Conservation (phyloP, 257 asterid species). For the Perilla frutescens region DNA sequence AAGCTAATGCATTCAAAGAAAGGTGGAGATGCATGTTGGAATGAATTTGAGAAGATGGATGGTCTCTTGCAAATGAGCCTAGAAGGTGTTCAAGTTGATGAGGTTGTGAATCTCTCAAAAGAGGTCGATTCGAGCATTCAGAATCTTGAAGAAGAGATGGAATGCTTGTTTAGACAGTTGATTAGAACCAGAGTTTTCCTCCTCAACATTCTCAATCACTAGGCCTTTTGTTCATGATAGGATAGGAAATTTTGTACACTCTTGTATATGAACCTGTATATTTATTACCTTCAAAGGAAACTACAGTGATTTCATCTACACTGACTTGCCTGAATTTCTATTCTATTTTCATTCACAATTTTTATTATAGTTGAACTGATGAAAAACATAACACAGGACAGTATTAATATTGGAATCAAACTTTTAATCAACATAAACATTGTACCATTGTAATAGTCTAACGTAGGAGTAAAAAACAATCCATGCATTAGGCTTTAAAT, state of each 20-base stretch:
- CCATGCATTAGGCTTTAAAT: too few relatives aligned
- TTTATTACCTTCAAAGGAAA: slow-evolving; percentile 10
- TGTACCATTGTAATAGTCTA: too few relatives aligned
- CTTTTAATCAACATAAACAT: too few relatives aligned
- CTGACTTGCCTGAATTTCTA: background rate
- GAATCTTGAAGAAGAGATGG: slow-evolving; percentile 41
- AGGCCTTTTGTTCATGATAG: background rate
- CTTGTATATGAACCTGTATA: slow-evolving; percentile 10
- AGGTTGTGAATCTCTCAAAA: slow-evolving; percentile 22
- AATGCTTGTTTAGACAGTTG: slow-evolving; percentile 48
- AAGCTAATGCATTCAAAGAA: slow-evolving; percentile 36
- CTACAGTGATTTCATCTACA: slow-evolving; percentile 14
- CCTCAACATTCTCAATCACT: slow-evolving; percentile 47
- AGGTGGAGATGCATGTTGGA: background rate
- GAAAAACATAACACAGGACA: too few relatives aligned
- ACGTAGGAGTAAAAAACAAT: too few relatives aligned
- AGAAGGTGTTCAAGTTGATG: slow-evolving; percentile 27
- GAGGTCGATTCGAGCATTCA: slow-evolving; percentile 39
- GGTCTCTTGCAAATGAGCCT: slow-evolving; percentile 36
- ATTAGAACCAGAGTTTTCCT: slow-evolving; percentile 50
- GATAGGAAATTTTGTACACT: slow-evolving; percentile 6
- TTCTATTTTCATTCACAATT: too few relatives aligned
- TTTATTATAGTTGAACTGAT: too few relatives aligned
- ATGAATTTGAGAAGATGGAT: slow-evolving; percentile 43
- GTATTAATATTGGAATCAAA: too few relatives aligned